Evolutionary conservation across 192 early-diverging fungal species (phyloP).

Genomic region (Coemansia sp.): DNA sequence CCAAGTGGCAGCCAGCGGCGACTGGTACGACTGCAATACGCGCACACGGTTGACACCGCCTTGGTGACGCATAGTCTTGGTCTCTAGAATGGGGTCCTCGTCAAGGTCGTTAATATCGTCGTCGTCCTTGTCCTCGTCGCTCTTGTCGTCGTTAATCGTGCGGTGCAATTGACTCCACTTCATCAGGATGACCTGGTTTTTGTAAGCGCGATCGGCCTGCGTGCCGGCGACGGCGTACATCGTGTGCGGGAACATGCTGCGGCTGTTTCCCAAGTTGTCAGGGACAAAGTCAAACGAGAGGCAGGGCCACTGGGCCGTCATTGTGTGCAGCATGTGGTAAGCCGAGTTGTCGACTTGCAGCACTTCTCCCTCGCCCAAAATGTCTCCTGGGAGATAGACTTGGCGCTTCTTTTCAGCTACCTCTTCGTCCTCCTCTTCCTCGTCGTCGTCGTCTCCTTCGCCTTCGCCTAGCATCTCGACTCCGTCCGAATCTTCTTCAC

Average conservation of each 20-base stretch:
- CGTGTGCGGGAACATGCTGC: slow-evolving; percentile 88
- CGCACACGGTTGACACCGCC: slow-evolving; percentile 94
- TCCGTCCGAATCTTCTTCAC: slow-evolving; percentile 66
- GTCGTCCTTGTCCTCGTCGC: slow-evolving; percentile 71
- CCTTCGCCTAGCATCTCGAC: slow-evolving; percentile 50
- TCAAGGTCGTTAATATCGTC: slow-evolving; percentile 85
- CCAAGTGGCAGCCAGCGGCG: slow-evolving; percentile 88
- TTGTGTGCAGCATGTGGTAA: slow-evolving; percentile 96
- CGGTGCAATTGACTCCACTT: slow-evolving; percentile 93
- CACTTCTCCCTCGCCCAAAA: slow-evolving; percentile 82
- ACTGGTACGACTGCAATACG: slow-evolving; percentile 59
- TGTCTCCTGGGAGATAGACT: slow-evolving; percentile 91
- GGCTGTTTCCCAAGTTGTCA: slow-evolving; percentile 79
- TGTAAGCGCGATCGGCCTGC: slow-evolving; percentile 78
- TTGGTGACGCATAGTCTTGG: slow-evolving; percentile 76
- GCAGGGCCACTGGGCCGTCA: slow-evolving; percentile 95
- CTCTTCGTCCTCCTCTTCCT: slow-evolving; percentile 60
- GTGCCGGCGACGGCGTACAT: slow-evolving; percentile 93
- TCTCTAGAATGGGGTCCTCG: slow-evolving; percentile 93
- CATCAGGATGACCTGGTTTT: slow-evolving; percentile 94
- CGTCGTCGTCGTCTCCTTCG: slow-evolving; percentile 47
- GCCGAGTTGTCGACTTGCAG: slow-evolving; percentile 93
- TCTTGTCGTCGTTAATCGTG: slow-evolving; percentile 86
- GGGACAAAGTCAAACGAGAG: slow-evolving; percentile 94
- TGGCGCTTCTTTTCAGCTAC: slow-evolving; percentile 62